Evolutionary conservation across 1,139 yeast species (phyloP).

Genomic region (Schizosaccharomyces versatilis): DNA sequence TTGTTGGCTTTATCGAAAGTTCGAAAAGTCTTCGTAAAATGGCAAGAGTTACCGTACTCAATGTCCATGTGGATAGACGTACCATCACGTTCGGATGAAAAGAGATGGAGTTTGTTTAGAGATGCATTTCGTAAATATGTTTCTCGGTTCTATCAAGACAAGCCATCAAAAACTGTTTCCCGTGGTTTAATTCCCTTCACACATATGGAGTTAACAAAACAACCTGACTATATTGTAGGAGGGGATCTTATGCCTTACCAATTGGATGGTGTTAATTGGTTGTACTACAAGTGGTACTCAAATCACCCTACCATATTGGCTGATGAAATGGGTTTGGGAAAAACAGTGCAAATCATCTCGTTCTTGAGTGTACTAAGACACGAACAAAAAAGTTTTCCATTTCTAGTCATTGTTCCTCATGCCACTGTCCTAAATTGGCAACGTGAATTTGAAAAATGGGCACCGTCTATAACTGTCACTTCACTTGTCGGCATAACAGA

Average conservation of each 20-base stretch:
- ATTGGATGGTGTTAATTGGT: slow-evolving; percentile 14
- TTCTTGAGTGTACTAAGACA: slow-evolving; percentile 12
- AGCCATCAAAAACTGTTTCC: slow-evolving; percentile 2
- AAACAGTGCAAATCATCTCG: slow-evolving; percentile 81
- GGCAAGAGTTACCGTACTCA: slow-evolving; percentile 12
- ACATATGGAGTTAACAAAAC: slow-evolving; percentile 5
- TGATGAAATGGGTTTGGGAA: slow-evolving; percentile 96
- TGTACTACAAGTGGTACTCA: slow-evolving; percentile 13
- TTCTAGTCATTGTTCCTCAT: slow-evolving; percentile 60
- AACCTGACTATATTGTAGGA: slow-evolving; percentile 6
- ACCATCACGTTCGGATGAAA: slow-evolving; percentile 6
- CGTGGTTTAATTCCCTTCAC: slow-evolving; percentile 3
- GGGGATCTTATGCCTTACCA: slow-evolving; percentile 12
- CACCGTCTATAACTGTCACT: slow-evolving; percentile 45
- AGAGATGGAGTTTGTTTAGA: slow-evolving; percentile 9
- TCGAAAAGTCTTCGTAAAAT: slow-evolving; percentile 10
- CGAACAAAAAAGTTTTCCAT: slow-evolving; percentile 23
- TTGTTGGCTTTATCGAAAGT: slow-evolving; percentile 9
- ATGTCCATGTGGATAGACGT: slow-evolving; percentile 12
- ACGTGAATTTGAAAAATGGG: slow-evolving; percentile 71
- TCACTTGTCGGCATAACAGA: slow-evolving; percentile 38
- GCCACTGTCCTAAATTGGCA: slow-evolving; percentile 76
- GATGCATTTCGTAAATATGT: slow-evolving; percentile 12
- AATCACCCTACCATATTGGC: slow-evolving; percentile 57
- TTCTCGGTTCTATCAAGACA: slow-evolving; percentile 10